Evolutionary conservation across 1,139 yeast species (phyloP), one percentile per base, ranked within the genome.

Genomic region (Diutina siamensis): DNA sequence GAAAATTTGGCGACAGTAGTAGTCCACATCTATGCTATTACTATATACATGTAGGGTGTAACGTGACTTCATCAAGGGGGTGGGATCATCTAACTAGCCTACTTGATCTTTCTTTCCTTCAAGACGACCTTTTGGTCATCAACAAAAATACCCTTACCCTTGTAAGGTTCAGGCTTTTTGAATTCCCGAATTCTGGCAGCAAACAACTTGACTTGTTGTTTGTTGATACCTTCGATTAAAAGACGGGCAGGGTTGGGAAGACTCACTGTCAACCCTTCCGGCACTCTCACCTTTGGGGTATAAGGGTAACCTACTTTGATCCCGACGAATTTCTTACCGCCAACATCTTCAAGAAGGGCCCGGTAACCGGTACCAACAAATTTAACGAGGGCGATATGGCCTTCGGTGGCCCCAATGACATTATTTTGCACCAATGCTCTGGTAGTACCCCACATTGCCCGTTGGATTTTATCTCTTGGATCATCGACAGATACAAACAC

Each of bases 301-400:
- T 61, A 69, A 38, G 75, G 75, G 50, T 59, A 68, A 32, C 97
- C 97, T 27, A 87, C 83, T 59, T 89, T 86, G 60, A 88, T 73
- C 46, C 78, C 74, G 15, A 88, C 81, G 57, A 74, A 71, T 49
- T 76, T 72, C 46, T 71, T 71, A 42, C 68, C 66, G 44, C 70
- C 74, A 44, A 52, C 46, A 15, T 44, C 34, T 52, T 82, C 83
- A 45, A 85, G 64, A 35, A 75, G 68, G 2, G 95, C 96, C 64
- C 97, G 80, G 73, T 86, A 94, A 60, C 99, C 99, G 15, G 97
- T 92, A 53, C 99, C 99, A 22, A 88, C 95, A 55, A 94, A 83
- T 63, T 81, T 84, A 52, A 94, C 74, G 49, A 89, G 83, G 35
- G 94, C 78, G 52, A 88, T 67, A 60, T 92, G 97, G 13, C 97